These are phyloP conservation scores for Dothideomycetes sp. DNA, from an alignment of 2,329 filamentous ascomycete species.

Conservation along the genomic window DNA sequence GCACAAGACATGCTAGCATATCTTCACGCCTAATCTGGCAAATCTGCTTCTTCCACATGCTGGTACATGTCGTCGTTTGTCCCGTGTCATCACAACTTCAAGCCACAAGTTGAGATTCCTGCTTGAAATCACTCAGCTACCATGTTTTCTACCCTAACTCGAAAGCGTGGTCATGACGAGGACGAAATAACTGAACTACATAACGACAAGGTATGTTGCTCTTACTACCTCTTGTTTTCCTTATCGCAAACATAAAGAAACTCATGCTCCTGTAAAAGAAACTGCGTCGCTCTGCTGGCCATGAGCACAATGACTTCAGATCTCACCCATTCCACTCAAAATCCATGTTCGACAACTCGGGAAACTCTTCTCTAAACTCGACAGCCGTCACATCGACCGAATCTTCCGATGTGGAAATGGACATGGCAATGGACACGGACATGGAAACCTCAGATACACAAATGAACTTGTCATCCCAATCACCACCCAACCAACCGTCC, in stretches of 20 bases:
- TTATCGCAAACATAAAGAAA: too few relatives aligned
- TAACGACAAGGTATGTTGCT: slow-evolving; percentile 11
- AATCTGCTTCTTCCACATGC: too few relatives aligned
- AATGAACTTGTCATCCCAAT: slow-evolving; percentile 6
- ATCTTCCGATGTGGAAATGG: slow-evolving; percentile 14
- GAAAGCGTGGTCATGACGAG: slow-evolving; percentile 9
- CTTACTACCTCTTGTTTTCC: background rate
- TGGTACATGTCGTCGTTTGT: slow-evolving; percentile 3
- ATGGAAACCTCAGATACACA: slow-evolving; percentile 13
- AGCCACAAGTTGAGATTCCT: background rate
- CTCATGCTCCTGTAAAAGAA: slow-evolving; percentile 3
- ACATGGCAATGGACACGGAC: slow-evolving; percentile 15
- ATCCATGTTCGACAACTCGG: slow-evolving; percentile 1
- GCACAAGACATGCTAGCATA: too few relatives aligned
- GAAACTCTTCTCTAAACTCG: slow-evolving; percentile 8
- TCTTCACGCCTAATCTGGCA: too few relatives aligned
- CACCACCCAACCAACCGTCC: slow-evolving; percentile 7
- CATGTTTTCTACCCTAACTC: slow-evolving; percentile 12
- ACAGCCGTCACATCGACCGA: slow-evolving; percentile 11
- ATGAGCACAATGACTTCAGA: background rate
- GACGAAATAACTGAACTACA: slow-evolving; percentile 4
- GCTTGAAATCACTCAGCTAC: background rate
- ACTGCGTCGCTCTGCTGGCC: slow-evolving; percentile 9
- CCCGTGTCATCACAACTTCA: background rate
- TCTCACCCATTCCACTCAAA: background rate